Percentiles rank a stretch among this genome's conserved stretches.
phyloP scores from a whole-genome alignment of 306 rosid genomes.

The Datisca glomerata region DNA sequence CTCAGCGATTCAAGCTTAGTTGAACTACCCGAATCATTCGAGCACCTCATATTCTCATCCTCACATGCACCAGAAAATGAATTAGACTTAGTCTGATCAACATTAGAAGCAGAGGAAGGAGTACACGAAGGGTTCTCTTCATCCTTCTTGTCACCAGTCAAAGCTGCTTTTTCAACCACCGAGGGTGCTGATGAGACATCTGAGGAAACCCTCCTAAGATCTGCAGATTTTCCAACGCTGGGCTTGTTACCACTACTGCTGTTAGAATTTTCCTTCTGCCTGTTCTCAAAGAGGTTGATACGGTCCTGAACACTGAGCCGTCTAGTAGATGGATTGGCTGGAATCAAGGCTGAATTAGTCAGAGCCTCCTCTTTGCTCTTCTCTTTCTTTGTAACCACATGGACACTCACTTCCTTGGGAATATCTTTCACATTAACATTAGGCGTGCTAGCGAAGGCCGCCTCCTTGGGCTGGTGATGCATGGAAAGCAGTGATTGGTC shows the following conservation, averaged over 20 bases:
- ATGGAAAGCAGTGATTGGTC: slow-evolving; percentile 29
- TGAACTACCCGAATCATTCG: slow-evolving; percentile 10
- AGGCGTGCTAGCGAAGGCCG: slow-evolving; percentile 19
- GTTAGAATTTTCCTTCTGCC: slow-evolving; percentile 63
- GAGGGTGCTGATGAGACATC: slow-evolving; percentile 36
- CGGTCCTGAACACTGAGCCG: slow-evolving; percentile 96
- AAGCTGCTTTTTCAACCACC: slow-evolving; percentile 32
- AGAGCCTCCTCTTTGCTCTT: slow-evolving; percentile 19
- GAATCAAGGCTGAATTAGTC: slow-evolving; percentile 15
- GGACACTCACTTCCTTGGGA: slow-evolving; percentile 6
- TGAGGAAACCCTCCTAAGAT: slow-evolving; percentile 69
- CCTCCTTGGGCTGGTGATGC: slow-evolving; percentile 41
- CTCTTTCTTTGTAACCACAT: slow-evolving; percentile 12
- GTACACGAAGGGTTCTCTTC: slow-evolving; percentile 53
- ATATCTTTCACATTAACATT: slow-evolving; percentile 30
- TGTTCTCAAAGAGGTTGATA: slow-evolving; percentile 86
- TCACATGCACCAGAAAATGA: slow-evolving; percentile 14
- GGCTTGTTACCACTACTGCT: slow-evolving; percentile 39
- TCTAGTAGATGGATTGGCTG: slow-evolving; percentile 36
- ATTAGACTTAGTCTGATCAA: slow-evolving; percentile 16
- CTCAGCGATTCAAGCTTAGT: slow-evolving; percentile 13
- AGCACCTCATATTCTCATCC: slow-evolving; percentile 26
- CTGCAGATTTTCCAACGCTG: slow-evolving; percentile 45
- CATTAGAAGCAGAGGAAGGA: slow-evolving; percentile 40
- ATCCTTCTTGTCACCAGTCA: slow-evolving; percentile 66